phyloP scores from a whole-genome alignment of 176 grass and related monocot species.

The Aegilops umbellulata region DNA sequence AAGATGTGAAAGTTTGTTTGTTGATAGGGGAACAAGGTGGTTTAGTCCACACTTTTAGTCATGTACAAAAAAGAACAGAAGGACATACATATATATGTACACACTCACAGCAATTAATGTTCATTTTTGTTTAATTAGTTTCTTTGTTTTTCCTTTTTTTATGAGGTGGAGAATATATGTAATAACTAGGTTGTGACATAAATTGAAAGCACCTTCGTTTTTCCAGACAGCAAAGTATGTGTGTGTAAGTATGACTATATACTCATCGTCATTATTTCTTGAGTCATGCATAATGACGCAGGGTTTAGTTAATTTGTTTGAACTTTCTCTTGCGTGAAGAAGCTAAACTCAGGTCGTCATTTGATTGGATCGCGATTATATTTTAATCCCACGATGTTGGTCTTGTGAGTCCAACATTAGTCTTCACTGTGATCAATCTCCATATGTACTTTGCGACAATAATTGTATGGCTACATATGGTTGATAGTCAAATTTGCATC shows the following conservation, averaged over 20 bases:
- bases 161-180: constrained; percentile 18
- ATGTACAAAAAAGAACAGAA: constrained; percentile 40
- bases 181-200: constrained; percentile 39
- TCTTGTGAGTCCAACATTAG: neutral
- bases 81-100: constrained; percentile 22
- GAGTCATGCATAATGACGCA: neutral
- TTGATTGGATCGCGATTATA: neutral
- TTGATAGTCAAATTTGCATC: neutral
- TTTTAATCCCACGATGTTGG: neutral
- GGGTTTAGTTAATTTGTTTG: neutral
- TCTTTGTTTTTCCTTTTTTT: neutral
- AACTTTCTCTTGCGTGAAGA: constrained; percentile 19
- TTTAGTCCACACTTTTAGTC: constrained; percentile 22
- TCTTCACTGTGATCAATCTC: neutral
- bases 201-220: neutral
- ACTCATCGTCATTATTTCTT: neutral
- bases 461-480: neutral
- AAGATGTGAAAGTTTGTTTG: constrained; percentile 50
- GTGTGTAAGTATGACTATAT: constrained; percentile 15
- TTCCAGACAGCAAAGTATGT: constrained; percentile 20
- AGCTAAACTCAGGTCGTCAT: neutral
- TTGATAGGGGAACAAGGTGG: constrained; percentile 31
- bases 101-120: constrained; percentile 36
- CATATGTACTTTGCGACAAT: neutral
- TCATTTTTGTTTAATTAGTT: constrained; percentile 25